Evolutionary conservation across 2,329 filamentous ascomycete species (phyloP), one percentile per base, ranked within the genome.

Genomic region (Lasiodiplodia theobromae): DNA sequence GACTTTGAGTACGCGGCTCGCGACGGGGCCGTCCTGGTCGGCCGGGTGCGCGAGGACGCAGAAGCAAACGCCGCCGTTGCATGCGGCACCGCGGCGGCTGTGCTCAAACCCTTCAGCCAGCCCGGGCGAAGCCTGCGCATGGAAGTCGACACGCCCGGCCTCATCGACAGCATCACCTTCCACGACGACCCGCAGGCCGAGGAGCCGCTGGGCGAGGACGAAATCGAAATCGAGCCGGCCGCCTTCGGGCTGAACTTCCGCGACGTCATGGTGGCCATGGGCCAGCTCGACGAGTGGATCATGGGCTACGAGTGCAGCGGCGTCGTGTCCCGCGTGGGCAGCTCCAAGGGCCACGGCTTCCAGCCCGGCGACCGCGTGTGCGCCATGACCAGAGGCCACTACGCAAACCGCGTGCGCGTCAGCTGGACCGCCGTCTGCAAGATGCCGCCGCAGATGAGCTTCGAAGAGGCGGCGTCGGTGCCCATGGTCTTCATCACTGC

Each of bases 391-490:
- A 57, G 56, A n/a, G n/a, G 14, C 23, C 18, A 44, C 44, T 34
- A 40, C 52, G 53, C 31, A 3, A 47, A 23, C 40, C 5, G 14
- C 23, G 53, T 38, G n/a, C 62, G 62, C n/a, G 18, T 37, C 12
- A 28, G 25, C 44, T 23, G 12, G 53, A 53, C 31, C 40, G 34
- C 14, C 25, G 25, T 28, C 25, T 28, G 25, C 25, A 28, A 28
- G 25, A 28, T 28, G 25, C 25, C 25, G 25, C 25, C 25, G 3
- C 25, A 28, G 25, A 25, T 52, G 14, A 21, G 73, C 14, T 77
- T 77, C 69, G 72, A 73, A 56, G 60, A 66, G 25, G 72, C 74
- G 11, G 74, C 75, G 2, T 70, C 70, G 1, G 37, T 75, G 4
- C 73, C 73, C 1, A 16, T 71, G 11, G 66, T 70, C 3, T 70